These are phyloP conservation scores for Epichloe gansuensis DNA, from an alignment of 2,329 filamentous ascomycete genomes.

Conservation along the genomic window DNA sequence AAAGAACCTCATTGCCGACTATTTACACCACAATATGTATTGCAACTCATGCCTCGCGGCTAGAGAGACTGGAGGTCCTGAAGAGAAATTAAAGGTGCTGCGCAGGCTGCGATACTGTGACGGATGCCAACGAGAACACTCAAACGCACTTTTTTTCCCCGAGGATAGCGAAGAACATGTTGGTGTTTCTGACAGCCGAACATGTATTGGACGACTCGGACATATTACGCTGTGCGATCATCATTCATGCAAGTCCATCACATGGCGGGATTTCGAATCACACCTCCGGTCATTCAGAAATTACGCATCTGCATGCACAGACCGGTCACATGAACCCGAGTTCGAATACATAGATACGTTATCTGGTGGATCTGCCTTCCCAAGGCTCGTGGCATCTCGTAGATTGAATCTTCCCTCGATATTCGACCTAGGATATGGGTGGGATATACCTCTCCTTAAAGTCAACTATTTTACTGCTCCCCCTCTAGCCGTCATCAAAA, in stretches of 20 bases:
- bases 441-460: background rate
- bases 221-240: conserved; percentile 1
- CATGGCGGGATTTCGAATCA: background rate
- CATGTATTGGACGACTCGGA: conserved; percentile 1
- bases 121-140: background rate
- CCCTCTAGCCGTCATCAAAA: background rate
- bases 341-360: background rate
- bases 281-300: background rate
- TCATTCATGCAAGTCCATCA: background rate
- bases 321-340: background rate
- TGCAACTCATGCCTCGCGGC: background rate
- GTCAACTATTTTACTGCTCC: background rate
- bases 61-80: background rate
- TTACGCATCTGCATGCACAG: background rate
- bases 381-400: background rate
- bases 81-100: background rate
- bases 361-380: background rate
- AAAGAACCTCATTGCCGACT: background rate
- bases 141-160: background rate
- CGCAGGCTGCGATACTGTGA: background rate
- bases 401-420: background rate
- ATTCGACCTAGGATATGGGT: background rate
- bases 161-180: background rate
- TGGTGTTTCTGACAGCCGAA: background rate
- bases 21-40: background rate